These are phyloP conservation scores for Pseudisothecium myosuroides DNA, from an alignment of 225 moss, liverwort and hornwort species.

Conservation along the genomic window DNA sequence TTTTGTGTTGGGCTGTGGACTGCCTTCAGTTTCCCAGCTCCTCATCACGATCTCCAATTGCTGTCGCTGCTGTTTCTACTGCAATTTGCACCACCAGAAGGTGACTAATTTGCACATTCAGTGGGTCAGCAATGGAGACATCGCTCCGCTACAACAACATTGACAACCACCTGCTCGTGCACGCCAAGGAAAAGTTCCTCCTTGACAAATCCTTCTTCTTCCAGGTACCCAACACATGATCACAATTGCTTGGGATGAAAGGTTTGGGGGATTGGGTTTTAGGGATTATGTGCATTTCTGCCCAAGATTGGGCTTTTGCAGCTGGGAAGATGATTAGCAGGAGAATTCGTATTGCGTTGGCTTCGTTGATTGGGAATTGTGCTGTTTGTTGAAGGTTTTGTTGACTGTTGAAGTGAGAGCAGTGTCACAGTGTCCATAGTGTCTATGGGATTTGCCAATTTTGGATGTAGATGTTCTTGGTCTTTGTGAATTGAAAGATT, in stretches of 20 bases:
- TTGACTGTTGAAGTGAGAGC: background rate
- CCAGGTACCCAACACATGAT: conserved; percentile 12
- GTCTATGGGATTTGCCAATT: background rate
- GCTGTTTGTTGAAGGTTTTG: background rate
- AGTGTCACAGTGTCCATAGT: background rate
- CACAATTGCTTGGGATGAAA: too few species aligned
- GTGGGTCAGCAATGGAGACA: conserved; percentile 53
- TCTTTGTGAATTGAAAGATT: background rate
- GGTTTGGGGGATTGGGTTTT: background rate
- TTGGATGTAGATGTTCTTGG: background rate
- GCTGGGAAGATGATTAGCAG: background rate
- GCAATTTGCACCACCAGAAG: background rate
- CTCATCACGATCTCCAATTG: background rate
- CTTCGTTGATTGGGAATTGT: background rate
- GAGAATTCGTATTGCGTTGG: background rate
- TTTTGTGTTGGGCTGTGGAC: background rate
- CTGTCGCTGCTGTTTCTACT: background rate
- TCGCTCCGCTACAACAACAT: conserved; percentile 64
- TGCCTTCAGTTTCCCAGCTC: background rate
- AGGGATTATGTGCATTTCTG: background rate
- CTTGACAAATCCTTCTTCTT: conserved; percentile 68
- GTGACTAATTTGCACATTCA: background rate
- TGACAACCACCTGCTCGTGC: conserved; percentile 56
- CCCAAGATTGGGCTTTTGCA: background rate
- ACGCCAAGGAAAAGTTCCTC: conserved; percentile 75